Conservation (phyloP, 2,329 filamentous ascomycete genomes). For the Nemania sp. region DNA sequence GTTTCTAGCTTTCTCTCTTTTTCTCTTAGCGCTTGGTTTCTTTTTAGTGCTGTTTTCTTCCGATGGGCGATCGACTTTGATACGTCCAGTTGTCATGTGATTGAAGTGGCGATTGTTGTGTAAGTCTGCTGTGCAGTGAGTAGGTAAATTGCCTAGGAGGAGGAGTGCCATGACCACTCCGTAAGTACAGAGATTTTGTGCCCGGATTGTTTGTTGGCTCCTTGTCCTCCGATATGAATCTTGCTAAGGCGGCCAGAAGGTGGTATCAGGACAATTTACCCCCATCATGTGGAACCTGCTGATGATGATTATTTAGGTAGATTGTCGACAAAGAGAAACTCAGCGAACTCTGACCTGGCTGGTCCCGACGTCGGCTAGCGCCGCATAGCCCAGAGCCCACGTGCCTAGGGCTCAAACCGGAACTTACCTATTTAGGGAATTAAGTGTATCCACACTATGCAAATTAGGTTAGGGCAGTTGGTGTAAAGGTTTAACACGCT, state of each 20-base stretch:
- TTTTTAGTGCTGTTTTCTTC: background rate
- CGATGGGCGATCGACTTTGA: no score
- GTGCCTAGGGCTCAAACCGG: slow-evolving; percentile 4
- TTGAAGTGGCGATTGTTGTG: slow-evolving; percentile 4
- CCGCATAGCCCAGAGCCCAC: slow-evolving; percentile 19
- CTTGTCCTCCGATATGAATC: no score
- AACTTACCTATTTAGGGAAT: slow-evolving; percentile 4
- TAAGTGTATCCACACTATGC: background rate
- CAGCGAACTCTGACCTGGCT: slow-evolving; percentile 4
- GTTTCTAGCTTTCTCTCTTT: background rate
- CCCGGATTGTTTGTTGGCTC: no score
- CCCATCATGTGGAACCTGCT: background rate
- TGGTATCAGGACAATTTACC: no score
- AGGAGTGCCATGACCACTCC: slow-evolving; percentile 2
- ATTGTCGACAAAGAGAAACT: background rate
- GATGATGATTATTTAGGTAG: background rate
- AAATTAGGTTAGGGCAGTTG: no score
- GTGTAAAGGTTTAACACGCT: no score
- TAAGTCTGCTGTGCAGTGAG: no score
- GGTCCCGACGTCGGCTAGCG: slow-evolving; percentile 24
- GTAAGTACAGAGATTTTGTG: background rate
- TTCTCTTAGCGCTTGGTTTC: background rate
- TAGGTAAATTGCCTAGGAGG: background rate
- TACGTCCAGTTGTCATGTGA: background rate
- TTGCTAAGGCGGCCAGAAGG: no score